Percentiles rank a stretch among this genome's conserved stretches.
phyloP scores from a whole-genome alignment of 1,284 basidiomycete species.

The Abortiporus biennis region DNA sequence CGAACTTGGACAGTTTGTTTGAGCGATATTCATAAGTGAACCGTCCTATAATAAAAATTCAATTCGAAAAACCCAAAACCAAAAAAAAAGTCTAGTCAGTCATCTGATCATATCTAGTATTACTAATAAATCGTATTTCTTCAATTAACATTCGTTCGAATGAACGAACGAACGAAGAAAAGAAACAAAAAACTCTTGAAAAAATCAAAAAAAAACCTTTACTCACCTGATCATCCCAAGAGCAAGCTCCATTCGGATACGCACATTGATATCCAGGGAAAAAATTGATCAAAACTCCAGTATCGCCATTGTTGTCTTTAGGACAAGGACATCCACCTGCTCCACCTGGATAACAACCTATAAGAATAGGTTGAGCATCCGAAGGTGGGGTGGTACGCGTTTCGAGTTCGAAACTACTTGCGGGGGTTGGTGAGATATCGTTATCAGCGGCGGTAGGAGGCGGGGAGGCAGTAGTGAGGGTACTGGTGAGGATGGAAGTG shows the following conservation, averaged over 20 bases:
- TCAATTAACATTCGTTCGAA: no score
- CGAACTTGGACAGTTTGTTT: conserved; percentile 18
- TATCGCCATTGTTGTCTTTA: conserved; percentile 11
- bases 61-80: neutral
- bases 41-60: conserved; percentile 11
- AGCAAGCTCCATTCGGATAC: conserved; percentile 14
- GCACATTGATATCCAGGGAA: conserved; percentile 16
- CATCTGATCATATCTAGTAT: no score
- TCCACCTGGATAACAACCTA: conserved; percentile 7
- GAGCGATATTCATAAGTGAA: conserved; percentile 16
- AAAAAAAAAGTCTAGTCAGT: neutral
- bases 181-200: no score
- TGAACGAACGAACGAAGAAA: no score
- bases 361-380: conserved; percentile 2
- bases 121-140: no score
- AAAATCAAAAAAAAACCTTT: no score
- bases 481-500: conserved; percentile 5
- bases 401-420: no score
- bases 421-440: no score
- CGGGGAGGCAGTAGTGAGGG: neutral
- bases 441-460: no score
- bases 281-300: conserved; percentile 16
- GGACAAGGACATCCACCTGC: conserved; percentile 14
- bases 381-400: conserved; percentile 4
- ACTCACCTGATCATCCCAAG: conserved; percentile 11